phyloP scores from a whole-genome alignment of 768 basidiomycete genomes.

The Suillus subalutaceus region DNA sequence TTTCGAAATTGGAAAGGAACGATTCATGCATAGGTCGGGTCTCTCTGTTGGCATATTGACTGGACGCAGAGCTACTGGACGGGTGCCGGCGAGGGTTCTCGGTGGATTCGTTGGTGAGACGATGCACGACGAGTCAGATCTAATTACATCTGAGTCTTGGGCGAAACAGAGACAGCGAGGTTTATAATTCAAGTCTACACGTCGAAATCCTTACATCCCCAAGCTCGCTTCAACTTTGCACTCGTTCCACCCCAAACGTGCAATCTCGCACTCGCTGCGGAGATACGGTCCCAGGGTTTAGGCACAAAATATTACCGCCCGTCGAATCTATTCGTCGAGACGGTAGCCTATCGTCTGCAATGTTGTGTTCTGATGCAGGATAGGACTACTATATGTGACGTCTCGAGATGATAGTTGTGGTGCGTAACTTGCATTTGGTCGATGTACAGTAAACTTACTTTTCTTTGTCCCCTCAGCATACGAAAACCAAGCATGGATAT shows the following conservation, averaged over 20 bases:
- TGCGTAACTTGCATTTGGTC: background rate
- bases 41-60: background rate
- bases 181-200: constrained; percentile 3
- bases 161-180: constrained; percentile 24
- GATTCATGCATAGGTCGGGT: background rate
- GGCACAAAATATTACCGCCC: constrained; percentile 25
- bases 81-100: background rate
- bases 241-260: constrained; percentile 20
- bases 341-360: constrained; percentile 17
- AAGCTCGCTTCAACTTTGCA: no score
- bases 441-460: no score
- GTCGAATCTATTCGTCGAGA: constrained; percentile 25
- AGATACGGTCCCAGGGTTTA: constrained; percentile 26
- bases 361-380: background rate
- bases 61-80: background rate
- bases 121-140: background rate
- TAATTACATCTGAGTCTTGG: constrained; percentile 1
- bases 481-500: background rate
- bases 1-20: constrained; percentile 23
- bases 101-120: background rate
- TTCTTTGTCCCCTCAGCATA: background rate
- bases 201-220: no score
- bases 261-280: constrained; percentile 22
- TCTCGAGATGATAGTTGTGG: constrained; percentile 13
- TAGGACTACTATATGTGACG: constrained; percentile 13